Conservation (phyloP, 1,139 yeast species). For the Eremothecium sinecaudum region DNA sequence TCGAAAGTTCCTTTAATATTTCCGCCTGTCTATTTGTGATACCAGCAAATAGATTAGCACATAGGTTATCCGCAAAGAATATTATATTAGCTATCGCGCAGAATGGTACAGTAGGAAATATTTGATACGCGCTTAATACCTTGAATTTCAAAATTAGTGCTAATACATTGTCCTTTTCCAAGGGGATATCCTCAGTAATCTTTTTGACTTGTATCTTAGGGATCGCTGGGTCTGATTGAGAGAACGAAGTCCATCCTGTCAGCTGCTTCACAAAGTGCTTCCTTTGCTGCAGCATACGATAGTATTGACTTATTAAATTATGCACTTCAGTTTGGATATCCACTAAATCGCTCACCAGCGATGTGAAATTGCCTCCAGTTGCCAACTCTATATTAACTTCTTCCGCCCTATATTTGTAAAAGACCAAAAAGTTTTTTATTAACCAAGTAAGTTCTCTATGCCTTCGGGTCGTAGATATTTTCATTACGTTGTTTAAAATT, state of each 20-base stretch:
- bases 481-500: constrained; percentile 1
- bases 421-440: neutral
- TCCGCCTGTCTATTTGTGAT: constrained; percentile 3
- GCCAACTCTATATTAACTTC: constrained; percentile 2
- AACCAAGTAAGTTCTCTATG: constrained; percentile 4
- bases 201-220: constrained; percentile 1
- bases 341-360: constrained; percentile 1
- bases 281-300: constrained; percentile 2
- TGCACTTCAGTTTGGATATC: constrained; percentile 2
- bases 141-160: constrained; percentile 2
- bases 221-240: neutral
- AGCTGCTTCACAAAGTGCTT: neutral
- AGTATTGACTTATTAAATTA: constrained; percentile 1
- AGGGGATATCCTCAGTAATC: neutral
- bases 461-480: neutral
- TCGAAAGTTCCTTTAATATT: constrained; percentile 5
- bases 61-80: constrained; percentile 1
- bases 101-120: constrained; percentile 3
- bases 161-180: constrained; percentile 1
- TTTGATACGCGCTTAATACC: constrained; percentile 3
- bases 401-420: constrained; percentile 2
- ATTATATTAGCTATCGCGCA: constrained; percentile 3
- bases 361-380: neutral
- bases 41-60: constrained; percentile 2
- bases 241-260: neutral